phyloP scores from a whole-genome alignment of 2,329 filamentous ascomycete species.

The Colletotrichum sp. region DNA sequence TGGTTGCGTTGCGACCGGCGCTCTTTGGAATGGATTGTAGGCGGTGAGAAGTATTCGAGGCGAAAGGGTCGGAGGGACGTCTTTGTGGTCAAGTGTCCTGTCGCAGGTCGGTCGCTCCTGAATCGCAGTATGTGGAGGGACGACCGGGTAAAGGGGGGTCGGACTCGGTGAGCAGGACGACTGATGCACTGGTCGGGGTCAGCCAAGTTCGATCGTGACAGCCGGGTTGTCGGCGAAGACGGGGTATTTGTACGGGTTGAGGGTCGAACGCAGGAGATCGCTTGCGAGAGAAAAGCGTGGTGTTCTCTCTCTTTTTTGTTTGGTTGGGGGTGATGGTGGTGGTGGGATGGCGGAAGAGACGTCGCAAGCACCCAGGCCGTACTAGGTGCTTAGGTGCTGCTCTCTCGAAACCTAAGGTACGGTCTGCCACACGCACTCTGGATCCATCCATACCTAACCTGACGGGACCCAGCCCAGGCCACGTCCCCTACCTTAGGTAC shows the following conservation, averaged over 20 bases:
- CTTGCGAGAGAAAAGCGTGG: background rate
- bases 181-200: background rate
- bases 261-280: background rate
- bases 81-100: slow-evolving; percentile 17
- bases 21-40: background rate
- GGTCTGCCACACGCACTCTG: background rate
- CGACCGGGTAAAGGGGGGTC: slow-evolving; percentile 2
- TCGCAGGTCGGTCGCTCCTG: slow-evolving; percentile 19
- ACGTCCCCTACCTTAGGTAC: background rate
- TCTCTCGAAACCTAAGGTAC: slow-evolving; percentile 8
- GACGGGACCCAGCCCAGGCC: background rate
- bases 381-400: background rate
- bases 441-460: background rate
- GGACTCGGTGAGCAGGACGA: slow-evolving; percentile 1
- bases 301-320: background rate
- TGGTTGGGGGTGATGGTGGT: background rate
- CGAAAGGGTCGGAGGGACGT: background rate
- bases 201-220: background rate
- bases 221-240: background rate
- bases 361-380: slow-evolving; percentile 10
- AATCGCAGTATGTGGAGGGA: slow-evolving; percentile 15
- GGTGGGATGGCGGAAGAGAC: slow-evolving; percentile 8
- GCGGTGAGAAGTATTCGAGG: background rate
- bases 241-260: background rate
- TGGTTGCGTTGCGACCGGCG: slow-evolving; percentile 8